phyloP scores from a whole-genome alignment of 208 protist genomes.

The Leishmania gerbilli region DNA sequence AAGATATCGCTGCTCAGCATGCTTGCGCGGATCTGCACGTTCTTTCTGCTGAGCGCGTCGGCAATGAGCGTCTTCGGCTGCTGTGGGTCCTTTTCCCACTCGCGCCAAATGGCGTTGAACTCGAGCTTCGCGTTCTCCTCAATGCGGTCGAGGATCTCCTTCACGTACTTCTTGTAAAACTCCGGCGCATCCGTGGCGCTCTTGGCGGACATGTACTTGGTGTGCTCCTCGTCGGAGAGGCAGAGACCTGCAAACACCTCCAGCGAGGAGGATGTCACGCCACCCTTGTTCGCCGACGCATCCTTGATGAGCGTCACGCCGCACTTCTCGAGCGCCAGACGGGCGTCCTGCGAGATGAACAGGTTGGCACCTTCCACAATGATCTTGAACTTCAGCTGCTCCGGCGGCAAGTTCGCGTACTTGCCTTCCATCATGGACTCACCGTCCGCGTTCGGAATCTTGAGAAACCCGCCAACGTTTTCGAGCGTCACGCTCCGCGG shows the following conservation, averaged over 20 bases:
- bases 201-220: slow-evolving; percentile 88
- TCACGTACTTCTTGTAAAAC: slow-evolving; percentile 94
- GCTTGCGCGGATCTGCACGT: slow-evolving; percentile 83
- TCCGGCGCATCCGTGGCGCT: slow-evolving; percentile 62
- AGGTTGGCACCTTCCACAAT: slow-evolving; percentile 98
- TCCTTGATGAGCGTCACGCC: slow-evolving; percentile 92
- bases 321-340: slow-evolving; percentile 88
- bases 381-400: slow-evolving; percentile 90
- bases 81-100: slow-evolving; percentile 53
- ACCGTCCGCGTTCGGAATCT: slow-evolving; percentile 58
- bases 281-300: slow-evolving; percentile 96
- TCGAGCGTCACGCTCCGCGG: slow-evolving; percentile 92
- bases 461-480: slow-evolving; percentile 91
- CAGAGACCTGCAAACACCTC: slow-evolving; percentile 95
- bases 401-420: slow-evolving; percentile 40
- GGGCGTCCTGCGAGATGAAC: slow-evolving; percentile 96
- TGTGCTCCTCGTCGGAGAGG: slow-evolving; percentile 93
- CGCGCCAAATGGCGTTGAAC: slow-evolving; percentile 92
- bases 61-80: slow-evolving; percentile 77
- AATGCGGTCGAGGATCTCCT: slow-evolving; percentile 88
- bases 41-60: slow-evolving; percentile 89
- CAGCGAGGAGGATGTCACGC: slow-evolving; percentile 97
- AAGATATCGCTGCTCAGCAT: slow-evolving; percentile 87
- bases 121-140: slow-evolving; percentile 88
- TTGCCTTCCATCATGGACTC: slow-evolving; percentile 71